Percentiles rank a stretch among this genome's conserved stretches.
phyloP scores from a whole-genome alignment of 495 filamentous ascomycete genomes.

The Penicillium mononematosum region DNA sequence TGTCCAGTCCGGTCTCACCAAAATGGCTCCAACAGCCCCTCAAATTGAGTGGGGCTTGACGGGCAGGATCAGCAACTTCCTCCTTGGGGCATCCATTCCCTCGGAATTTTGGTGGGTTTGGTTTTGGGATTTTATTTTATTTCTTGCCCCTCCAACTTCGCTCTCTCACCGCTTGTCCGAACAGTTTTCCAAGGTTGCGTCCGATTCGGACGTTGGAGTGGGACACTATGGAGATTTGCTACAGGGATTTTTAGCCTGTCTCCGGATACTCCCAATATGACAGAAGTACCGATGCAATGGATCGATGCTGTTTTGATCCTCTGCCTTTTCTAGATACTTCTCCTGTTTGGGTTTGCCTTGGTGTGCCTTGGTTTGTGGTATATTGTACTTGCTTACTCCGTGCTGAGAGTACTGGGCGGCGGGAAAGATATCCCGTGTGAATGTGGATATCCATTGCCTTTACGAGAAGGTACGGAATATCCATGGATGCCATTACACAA shows the following conservation, averaged over 20 bases:
- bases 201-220: background rate
- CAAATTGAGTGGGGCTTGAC: constrained; percentile 22
- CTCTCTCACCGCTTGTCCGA: constrained; percentile 30
- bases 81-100: constrained; percentile 28
- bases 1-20: constrained; percentile 16
- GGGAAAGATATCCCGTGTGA: constrained; percentile 19
- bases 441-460: constrained; percentile 11
- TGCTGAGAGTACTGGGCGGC: constrained; percentile 4
- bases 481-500: background rate
- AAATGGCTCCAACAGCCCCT: constrained; percentile 13
- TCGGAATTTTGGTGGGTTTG: constrained; percentile 27
- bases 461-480: background rate
- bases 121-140: constrained; percentile 9
- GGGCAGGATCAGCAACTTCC: constrained; percentile 27
- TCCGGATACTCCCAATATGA: background rate
- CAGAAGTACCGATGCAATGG: constrained; percentile 7
- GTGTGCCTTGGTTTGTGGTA: background rate
- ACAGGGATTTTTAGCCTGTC: constrained; percentile 5
- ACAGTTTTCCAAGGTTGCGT: background rate
- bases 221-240: constrained; percentile 13
- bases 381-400: background rate
- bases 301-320: background rate
- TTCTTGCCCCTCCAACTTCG: constrained; percentile 10
- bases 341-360: background rate
- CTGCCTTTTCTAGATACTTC: background rate